Percentiles rank a stretch among this genome's conserved stretches.
These are phyloP conservation scores for Glomus cerebriforme DNA, from an alignment of 192 early-diverging fungal genomes.

Conservation along the genomic window DNA sequence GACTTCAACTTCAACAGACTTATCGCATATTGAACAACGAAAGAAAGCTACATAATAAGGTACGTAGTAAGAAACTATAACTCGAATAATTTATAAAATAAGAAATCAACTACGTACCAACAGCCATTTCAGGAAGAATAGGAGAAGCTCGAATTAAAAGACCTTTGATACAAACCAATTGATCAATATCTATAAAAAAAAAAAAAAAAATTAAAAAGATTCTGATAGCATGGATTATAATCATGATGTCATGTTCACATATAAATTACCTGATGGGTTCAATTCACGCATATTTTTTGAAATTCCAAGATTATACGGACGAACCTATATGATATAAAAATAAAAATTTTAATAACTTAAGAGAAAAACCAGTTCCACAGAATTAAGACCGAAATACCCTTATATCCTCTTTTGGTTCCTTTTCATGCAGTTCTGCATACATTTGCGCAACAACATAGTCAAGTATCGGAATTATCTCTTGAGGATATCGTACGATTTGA, in stretches of 20 bases:
- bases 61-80: neutral
- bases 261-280: slow-evolving; percentile 71
- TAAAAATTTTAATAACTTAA: neutral
- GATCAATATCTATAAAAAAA: slow-evolving; percentile 81
- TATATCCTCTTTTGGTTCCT: slow-evolving; percentile 2
- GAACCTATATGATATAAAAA: slow-evolving; percentile 55
- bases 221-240: neutral
- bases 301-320: slow-evolving; percentile 82
- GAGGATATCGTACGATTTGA: slow-evolving; percentile 89
- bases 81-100: neutral
- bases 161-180: slow-evolving; percentile 92
- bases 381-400: neutral
- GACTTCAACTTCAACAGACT: slow-evolving; percentile 71
- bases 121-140: slow-evolving; percentile 93
- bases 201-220: slow-evolving; percentile 4
- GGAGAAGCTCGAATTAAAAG: slow-evolving; percentile 89
- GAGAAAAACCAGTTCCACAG: slow-evolving; percentile 3
- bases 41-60: slow-evolving; percentile 72
- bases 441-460: slow-evolving; percentile 83
- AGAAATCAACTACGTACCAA: slow-evolving; percentile 46
- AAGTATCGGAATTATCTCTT: slow-evolving; percentile 93
- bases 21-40: slow-evolving; percentile 89
- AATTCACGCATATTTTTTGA: slow-evolving; percentile 92
- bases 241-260: neutral
- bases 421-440: slow-evolving; percentile 66